Percentiles rank a stretch among this genome's conserved stretches.
Evolutionary conservation across 2,329 filamentous ascomycete genomes (phyloP).

Genomic region (Stagonosporopsis vannaccii): DNA sequence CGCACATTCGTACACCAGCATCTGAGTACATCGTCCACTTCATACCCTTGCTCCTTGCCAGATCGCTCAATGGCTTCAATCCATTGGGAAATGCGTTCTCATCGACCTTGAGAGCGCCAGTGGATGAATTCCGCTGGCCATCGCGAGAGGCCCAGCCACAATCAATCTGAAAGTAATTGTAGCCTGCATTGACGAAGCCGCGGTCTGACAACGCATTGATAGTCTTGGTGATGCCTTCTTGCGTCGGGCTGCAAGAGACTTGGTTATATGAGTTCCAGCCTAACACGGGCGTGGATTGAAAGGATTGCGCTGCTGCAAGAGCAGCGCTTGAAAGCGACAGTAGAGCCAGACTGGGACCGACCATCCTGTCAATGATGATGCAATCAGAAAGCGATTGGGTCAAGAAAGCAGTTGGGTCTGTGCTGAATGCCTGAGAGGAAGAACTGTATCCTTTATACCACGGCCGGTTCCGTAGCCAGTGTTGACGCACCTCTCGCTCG

Average conservation of each 20-base stretch:
- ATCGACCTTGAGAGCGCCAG: slow-evolving; percentile 25
- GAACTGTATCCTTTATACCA: neutral
- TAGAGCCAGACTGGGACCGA: slow-evolving; percentile 12
- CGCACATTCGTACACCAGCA: slow-evolving; percentile 30
- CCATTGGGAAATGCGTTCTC: slow-evolving; percentile 24
- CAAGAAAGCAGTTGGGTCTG: neutral
- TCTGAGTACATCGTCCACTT: slow-evolving; percentile 36
- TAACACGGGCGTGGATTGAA: slow-evolving; percentile 27
- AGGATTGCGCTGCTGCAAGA: slow-evolving; percentile 22
- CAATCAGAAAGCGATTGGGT: too few relatives aligned
- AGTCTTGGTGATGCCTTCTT: slow-evolving; percentile 25
- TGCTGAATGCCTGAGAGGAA: neutral
- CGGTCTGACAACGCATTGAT: slow-evolving; percentile 28
- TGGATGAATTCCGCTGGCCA: slow-evolving; percentile 25
- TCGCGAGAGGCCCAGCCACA: slow-evolving; percentile 30
- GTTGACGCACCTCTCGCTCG: neutral
- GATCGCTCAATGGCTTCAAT: slow-evolving; percentile 26
- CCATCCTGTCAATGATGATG: slow-evolving; percentile 30
- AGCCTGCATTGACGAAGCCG: slow-evolving; percentile 27
- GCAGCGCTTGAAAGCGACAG: slow-evolving; percentile 28
- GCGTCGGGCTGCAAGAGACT: slow-evolving; percentile 24
- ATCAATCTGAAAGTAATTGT: slow-evolving; percentile 31
- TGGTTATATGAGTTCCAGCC: slow-evolving; percentile 33
- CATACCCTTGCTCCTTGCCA: slow-evolving; percentile 32
- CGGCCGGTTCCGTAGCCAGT: neutral